These are phyloP conservation scores for Fraxinus sp. DNA, from an alignment of 305 asterid species.

Conservation along the genomic window DNA sequence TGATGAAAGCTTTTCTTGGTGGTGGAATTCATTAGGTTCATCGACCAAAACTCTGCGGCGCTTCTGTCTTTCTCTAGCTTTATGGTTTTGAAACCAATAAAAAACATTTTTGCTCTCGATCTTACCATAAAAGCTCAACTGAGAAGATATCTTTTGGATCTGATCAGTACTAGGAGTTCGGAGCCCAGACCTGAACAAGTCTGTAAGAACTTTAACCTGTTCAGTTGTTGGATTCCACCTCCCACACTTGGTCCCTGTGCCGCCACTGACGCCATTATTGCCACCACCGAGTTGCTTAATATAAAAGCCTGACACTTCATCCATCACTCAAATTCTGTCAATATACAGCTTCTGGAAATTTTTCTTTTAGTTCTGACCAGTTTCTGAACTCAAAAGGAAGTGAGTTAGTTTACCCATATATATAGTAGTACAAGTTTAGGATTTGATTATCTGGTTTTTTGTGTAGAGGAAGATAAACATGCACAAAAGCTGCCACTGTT, in stretches of 20 bases:
- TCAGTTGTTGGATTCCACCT: conserved; percentile 88
- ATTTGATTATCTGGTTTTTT: conserved; percentile 51
- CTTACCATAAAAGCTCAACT: conserved; percentile 79
- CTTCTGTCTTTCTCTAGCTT: conserved; percentile 86
- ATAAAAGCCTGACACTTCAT: conserved; percentile 53
- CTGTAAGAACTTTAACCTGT: conserved; percentile 81
- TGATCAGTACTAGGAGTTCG: conserved; percentile 81
- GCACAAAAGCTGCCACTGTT: conserved; percentile 72
- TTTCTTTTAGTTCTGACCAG: conserved; percentile 7
- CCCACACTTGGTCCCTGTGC: conserved; percentile 74
- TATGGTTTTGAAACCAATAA: conserved; percentile 88
- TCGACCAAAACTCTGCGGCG: conserved; percentile 63
- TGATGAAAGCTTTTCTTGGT: conserved; percentile 24
- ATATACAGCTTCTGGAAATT: neutral
- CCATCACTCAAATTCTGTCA: conserved; percentile 30
- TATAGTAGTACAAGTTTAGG: conserved; percentile 38
- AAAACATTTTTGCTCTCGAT: conserved; percentile 87
- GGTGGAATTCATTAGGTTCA: conserved; percentile 17
- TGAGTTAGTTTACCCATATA: conserved; percentile 18
- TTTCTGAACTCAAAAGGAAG: conserved; percentile 18
- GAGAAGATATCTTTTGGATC: conserved; percentile 77
- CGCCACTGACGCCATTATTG: conserved; percentile 27
- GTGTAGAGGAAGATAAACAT: conserved; percentile 49
- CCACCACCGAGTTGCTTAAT: conserved; percentile 40
- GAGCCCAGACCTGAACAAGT: conserved; percentile 72